Evolutionary conservation across 2,329 filamentous ascomycete genomes (phyloP), one percentile per base, ranked within the genome.

Genomic region (Fusarium circinatum): DNA sequence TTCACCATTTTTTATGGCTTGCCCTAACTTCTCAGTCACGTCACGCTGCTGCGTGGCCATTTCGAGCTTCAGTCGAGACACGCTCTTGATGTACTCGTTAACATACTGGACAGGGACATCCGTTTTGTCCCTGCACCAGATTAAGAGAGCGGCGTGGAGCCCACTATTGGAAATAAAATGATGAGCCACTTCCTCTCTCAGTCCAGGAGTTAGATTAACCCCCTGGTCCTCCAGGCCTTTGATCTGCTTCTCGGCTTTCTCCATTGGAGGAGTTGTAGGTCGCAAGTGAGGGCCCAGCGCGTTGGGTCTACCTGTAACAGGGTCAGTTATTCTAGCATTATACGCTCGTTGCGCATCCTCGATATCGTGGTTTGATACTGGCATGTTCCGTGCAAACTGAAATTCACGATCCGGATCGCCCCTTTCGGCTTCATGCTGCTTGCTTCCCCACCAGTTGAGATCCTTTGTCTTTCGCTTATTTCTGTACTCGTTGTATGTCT

Each of bases 21-120:
- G 13, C 15, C 32, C 18, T 9, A 39, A 14, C 28, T 47, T 42
- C 12, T 15, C 18, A 14, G 42, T 52, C 4, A 30, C n/a, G 26
- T 61, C 42, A 12, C 32, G 39, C 36, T 51, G 52, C 38, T 74
- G 66, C 20, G 34, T 45, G 24, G 60, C 26, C 62, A 68, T 56
- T 34, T 73, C 59, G 18, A 72, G 52, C 45, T 63, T 67, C 32
- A 77, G 36, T 11, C 71, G 65, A 36, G 77, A 60, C 13, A 61
- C 36, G 30, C 45, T 48, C 20, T 45, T 56, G 17, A 70, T 14
- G 9, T 75, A 20, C 36, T 71, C 56, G 24, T 65, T 75, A 51
- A 61, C 70, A 36, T 68, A 41, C 39, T 68, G 61, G 20, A 73
- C 34, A 13, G 65, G 68, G 8, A 77, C 57, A 9, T 24, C 8